phyloP scores from a whole-genome alignment of 2,329 filamentous ascomycete genomes.

The Alternaria sp. region DNA sequence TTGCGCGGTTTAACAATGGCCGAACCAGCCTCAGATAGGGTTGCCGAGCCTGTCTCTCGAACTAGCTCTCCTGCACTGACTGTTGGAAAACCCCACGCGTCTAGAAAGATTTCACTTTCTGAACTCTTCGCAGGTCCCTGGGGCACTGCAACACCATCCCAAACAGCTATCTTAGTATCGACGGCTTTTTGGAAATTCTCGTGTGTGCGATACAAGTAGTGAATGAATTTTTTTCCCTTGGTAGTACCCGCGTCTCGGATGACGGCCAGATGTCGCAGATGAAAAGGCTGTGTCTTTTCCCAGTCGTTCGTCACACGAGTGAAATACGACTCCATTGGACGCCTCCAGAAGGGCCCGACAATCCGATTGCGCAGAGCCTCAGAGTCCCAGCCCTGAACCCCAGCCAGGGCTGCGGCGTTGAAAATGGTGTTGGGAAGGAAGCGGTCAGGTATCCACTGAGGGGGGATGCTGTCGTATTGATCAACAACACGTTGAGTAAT shows the following conservation, averaged over 20 bases:
- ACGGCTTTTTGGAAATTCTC: constrained; percentile 63
- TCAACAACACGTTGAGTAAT: constrained; percentile 19
- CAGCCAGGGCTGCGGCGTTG: constrained; percentile 58
- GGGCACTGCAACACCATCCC: constrained; percentile 60
- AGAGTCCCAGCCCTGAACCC: constrained; percentile 61
- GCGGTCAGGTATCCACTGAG: constrained; percentile 65
- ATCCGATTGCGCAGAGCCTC: constrained; percentile 50
- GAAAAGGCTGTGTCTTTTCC: constrained; percentile 65
- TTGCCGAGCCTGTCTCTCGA: constrained; percentile 34
- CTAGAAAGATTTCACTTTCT: constrained; percentile 17
- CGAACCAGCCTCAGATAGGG: constrained; percentile 36
- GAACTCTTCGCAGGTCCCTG: constrained; percentile 31
- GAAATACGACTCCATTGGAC: constrained; percentile 63
- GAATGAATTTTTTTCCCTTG: constrained; percentile 53
- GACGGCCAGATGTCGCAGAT: constrained; percentile 65
- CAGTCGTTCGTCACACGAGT: constrained; percentile 64
- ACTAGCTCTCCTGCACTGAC: constrained; percentile 33
- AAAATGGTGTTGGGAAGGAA: constrained; percentile 62
- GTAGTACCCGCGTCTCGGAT: constrained; percentile 63
- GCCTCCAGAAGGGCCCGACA: constrained; percentile 62
- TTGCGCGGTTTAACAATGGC: constrained; percentile 31
- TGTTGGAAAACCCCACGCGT: constrained; percentile 45
- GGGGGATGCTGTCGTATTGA: constrained; percentile 51
- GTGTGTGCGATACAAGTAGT: constrained; percentile 65
- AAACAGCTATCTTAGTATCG: constrained; percentile 58